A percentile compares a stretch with the other conserved stretches of the same genome.
Evolutionary conservation across 2,329 filamentous ascomycete genomes (phyloP).

Genomic region (Sarocladiaceae sp.): DNA sequence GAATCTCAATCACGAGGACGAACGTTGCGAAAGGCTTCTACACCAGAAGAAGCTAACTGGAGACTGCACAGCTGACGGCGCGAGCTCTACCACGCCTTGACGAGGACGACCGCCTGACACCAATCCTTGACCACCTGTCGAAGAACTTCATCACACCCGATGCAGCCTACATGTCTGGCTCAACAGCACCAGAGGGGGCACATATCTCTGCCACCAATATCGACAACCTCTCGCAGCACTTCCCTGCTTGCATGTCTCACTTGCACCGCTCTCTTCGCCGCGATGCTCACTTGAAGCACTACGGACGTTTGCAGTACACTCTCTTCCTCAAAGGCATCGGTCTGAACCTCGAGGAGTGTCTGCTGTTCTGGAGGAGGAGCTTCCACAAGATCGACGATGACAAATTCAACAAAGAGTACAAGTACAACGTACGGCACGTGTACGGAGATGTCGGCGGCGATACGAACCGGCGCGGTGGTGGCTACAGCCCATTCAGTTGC

Average conservation of each 20-base stretch:
- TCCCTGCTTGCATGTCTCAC: conserved; percentile 91
- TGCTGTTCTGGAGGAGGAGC: conserved; percentile 82
- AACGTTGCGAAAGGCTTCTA: no score
- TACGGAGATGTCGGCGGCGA: conserved; percentile 97
- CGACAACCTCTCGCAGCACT: conserved; percentile 72
- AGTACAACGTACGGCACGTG: conserved; percentile 90
- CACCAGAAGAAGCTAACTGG: no score
- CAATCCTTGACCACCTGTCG: conserved; percentile 69
- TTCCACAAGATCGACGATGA: conserved; percentile 90
- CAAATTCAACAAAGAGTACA: conserved; percentile 94
- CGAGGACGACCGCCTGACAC: conserved; percentile 83
- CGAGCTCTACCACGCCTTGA: conserved; percentile 86
- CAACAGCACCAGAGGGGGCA: conserved; percentile 59
- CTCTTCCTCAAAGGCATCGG: conserved; percentile 96
- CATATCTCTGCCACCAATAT: conserved; percentile 74
- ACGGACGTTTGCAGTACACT: conserved; percentile 85
- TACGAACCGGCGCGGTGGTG: conserved; percentile 74
- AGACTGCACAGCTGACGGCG: conserved; percentile 75
- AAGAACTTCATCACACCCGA: conserved; percentile 95
- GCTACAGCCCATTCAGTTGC: conserved; percentile 88
- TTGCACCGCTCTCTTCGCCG: conserved; percentile 80
- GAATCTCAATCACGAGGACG: no score
- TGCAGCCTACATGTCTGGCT: conserved; percentile 62
- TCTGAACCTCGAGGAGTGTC: conserved; percentile 80
- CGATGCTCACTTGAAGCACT: conserved; percentile 90